phyloP scores from a whole-genome alignment of 2,329 filamentous ascomycete genomes.

The Cordyceps militaris region DNA sequence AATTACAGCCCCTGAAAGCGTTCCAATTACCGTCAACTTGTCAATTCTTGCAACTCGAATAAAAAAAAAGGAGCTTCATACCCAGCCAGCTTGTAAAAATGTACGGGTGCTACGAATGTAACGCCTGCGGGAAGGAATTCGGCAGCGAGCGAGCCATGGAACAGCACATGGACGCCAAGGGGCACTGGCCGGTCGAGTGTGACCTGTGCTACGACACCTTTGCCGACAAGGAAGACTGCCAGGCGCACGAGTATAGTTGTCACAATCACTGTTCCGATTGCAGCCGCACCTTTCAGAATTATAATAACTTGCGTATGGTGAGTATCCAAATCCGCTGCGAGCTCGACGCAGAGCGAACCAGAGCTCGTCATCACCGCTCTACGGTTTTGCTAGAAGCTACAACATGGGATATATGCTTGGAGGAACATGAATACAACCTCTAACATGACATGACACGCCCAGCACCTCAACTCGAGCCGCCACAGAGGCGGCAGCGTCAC shows the following conservation, averaged over 20 bases:
- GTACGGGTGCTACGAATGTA: too few species aligned
- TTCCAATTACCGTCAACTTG: too few species aligned
- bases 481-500: constrained; percentile 38
- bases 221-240: constrained; percentile 12
- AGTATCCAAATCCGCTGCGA: background rate
- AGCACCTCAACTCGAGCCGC: constrained; percentile 48
- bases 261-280: constrained; percentile 30
- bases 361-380: too few species aligned
- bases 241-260: constrained; percentile 22
- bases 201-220: constrained; percentile 20
- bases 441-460: too few species aligned
- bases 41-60: too few species aligned
- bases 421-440: too few species aligned
- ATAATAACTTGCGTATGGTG: constrained; percentile 27
- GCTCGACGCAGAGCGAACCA: too few species aligned
- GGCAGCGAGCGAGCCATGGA: constrained; percentile 12
- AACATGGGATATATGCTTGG: too few species aligned
- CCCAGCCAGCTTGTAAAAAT: too few species aligned
- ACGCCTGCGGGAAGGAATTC: background rate
- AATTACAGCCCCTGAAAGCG: too few species aligned
- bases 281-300: constrained; percentile 24
- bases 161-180: constrained; percentile 24
- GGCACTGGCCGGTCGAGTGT: constrained; percentile 27
- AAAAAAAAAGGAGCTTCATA: too few species aligned
- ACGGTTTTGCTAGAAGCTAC: too few species aligned